Evolutionary conservation across 2,329 filamentous ascomycete genomes (phyloP), one percentile per base, ranked within the genome.

Genomic region (Cladophialophora yegresii): DNA sequence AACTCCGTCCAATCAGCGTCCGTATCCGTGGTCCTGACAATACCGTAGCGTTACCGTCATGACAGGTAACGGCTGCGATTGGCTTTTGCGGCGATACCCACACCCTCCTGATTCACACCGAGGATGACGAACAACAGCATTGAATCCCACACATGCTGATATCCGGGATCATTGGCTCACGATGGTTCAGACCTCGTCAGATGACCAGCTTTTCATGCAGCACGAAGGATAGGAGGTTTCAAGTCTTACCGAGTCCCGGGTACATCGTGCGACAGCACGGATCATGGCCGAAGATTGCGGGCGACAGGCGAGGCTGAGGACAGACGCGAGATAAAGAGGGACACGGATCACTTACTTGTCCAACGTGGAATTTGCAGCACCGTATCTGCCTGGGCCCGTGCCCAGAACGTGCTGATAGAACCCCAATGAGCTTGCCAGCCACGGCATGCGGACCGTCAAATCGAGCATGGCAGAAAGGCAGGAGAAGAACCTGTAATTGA

Each of bases 361-460:
- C 78, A 97, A 81, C 76, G 87, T 83, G 69, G 92, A 88, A 76
- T 96, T 85, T 30, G 89, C 85, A 72, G 85, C 84, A 74, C 90
- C 92, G 69, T 96, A 77, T 78, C 79, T 85, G 72, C 92, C 90
- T 69, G 91, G 91, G 26, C 92, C 91, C 72, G 83, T 81, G 73
- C 93, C 78, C 72, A 87, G 83, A 70, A 87, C 83, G 82, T 90
- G 88, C 78, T 95, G 91, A 70, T 89, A 76, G 77, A 96, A 84
- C 63, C 90, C 89, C 65, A 95, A 76, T 71, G 85, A 80, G 74
- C 91, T 91, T 74, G 83, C 84, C 62, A 96, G 84, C 93, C 93
- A 98, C 68, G 93, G 93, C 92, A 96, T 96, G 77, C 92, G 90
- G 69, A 81, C 77, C 70, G 89, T 83, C 74, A 96, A 78, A 81